Conservation (phyloP, 345 rosid genomes). For the Populus deltoides region DNA sequence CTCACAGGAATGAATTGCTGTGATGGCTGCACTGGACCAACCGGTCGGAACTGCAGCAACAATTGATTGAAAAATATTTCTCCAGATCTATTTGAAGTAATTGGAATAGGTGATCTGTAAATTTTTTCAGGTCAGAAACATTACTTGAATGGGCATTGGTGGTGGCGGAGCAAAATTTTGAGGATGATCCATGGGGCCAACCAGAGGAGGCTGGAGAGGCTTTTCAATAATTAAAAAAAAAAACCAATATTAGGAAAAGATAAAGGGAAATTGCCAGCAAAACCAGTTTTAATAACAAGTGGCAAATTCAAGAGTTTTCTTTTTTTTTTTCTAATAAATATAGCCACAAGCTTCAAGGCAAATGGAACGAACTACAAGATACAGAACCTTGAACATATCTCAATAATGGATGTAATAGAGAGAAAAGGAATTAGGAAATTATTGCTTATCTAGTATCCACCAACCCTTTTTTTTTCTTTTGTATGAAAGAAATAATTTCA, state of each 20-base stretch:
- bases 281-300: background rate
- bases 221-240: conserved; percentile 22
- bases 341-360: conserved; percentile 4
- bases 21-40: conserved; percentile 53
- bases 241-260: conserved; percentile 16
- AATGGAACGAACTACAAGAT: conserved; percentile 2
- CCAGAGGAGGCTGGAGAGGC: conserved; percentile 61
- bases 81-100: background rate
- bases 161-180: conserved; percentile 65
- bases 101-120: conserved; percentile 7
- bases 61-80: conserved; percentile 7
- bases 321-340: background rate
- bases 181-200: conserved; percentile 56
- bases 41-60: conserved; percentile 62
- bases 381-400: conserved; percentile 2
- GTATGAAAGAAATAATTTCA: background rate
- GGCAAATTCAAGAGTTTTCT: background rate
- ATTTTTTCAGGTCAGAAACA: conserved; percentile 16
- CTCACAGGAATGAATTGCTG: conserved; percentile 60
- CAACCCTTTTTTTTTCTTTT: background rate
- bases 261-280: conserved; percentile 3
- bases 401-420: conserved; percentile 2
- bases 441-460: background rate
- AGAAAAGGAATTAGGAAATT: conserved; percentile 1
- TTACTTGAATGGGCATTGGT: conserved; percentile 71